Conservation (phyloP, 208 protist genomes). For the Acanthamoeba castellanii region DNA sequence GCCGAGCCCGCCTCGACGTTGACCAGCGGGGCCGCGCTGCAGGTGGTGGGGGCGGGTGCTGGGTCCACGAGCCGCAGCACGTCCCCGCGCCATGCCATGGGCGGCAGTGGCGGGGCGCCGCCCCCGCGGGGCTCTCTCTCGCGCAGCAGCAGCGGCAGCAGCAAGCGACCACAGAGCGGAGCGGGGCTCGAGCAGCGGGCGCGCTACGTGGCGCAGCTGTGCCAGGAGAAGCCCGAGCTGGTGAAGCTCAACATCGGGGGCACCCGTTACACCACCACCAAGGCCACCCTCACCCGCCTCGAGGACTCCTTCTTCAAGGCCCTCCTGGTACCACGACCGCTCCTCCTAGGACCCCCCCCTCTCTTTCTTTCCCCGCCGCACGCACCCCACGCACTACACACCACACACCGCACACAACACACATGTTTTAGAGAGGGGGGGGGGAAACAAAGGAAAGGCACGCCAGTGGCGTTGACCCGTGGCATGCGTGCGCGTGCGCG, state of each 20-base stretch:
- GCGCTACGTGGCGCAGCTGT: not conserved
- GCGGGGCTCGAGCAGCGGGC: not conserved
- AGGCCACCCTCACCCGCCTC: slow-evolving; percentile 45
- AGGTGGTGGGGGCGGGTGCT: too few relatives aligned
- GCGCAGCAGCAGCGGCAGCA: not conserved
- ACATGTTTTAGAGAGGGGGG: too few relatives aligned
- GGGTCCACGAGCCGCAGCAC: not conserved
- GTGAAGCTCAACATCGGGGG: slow-evolving; percentile 62
- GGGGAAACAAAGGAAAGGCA: too few relatives aligned
- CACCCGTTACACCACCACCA: slow-evolving; percentile 38
- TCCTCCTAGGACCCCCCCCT: not conserved
- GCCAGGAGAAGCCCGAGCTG: slow-evolving; percentile 11
- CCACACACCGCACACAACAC: too few relatives aligned
- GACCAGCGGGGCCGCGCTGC: too few relatives aligned
- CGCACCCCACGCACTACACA: not conserved
- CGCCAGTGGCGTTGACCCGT: not conserved
- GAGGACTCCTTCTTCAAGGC: slow-evolving; percentile 37
- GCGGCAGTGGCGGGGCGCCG: not conserved
- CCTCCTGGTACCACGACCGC: not conserved
- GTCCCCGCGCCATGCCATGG: not conserved
- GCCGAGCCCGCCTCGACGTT: too few relatives aligned
- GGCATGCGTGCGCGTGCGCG: not conserved
- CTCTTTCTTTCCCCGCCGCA: not conserved
- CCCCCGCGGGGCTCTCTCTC: not conserved
- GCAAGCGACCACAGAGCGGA: not conserved